Evolutionary conservation across 345 rosid genomes (phyloP).

Genomic region (Gossypium bickii): DNA sequence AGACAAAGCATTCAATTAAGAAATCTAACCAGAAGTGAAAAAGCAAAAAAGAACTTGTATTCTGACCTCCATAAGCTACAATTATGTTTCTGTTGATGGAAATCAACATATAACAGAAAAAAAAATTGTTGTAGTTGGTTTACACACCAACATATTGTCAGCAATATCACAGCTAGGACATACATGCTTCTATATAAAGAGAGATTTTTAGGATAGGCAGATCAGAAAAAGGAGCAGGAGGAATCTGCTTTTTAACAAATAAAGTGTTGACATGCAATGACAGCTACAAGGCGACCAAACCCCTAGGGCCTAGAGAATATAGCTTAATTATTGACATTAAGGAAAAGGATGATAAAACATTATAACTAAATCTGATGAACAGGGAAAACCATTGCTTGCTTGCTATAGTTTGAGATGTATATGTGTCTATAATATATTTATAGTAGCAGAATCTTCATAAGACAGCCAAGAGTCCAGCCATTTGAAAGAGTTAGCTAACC

Average conservation of each 20-base stretch:
- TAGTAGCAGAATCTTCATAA: background rate
- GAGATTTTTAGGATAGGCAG: background rate
- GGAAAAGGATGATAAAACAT: background rate
- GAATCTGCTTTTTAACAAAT: background rate
- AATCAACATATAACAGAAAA: background rate
- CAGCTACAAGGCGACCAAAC: background rate
- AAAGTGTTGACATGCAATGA: background rate
- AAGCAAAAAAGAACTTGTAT: conserved; percentile 4
- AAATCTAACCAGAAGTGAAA: background rate
- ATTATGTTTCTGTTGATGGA: background rate
- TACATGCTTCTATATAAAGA: background rate
- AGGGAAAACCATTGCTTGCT: background rate
- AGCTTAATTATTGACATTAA: background rate
- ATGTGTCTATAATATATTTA: background rate
- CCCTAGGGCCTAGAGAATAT: background rate
- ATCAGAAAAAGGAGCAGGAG: background rate
- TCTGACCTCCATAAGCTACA: background rate
- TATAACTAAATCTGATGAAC: background rate
- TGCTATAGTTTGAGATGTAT: background rate
- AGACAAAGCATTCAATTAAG: background rate
- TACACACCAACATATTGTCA: too few species aligned
- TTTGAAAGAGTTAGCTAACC: conserved; percentile 11
- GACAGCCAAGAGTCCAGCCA: background rate
- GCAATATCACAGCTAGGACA: background rate
- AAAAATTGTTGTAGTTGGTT: background rate